Conservation (phyloP, 208 protist species). For the Trypanosoma theileri region DNA sequence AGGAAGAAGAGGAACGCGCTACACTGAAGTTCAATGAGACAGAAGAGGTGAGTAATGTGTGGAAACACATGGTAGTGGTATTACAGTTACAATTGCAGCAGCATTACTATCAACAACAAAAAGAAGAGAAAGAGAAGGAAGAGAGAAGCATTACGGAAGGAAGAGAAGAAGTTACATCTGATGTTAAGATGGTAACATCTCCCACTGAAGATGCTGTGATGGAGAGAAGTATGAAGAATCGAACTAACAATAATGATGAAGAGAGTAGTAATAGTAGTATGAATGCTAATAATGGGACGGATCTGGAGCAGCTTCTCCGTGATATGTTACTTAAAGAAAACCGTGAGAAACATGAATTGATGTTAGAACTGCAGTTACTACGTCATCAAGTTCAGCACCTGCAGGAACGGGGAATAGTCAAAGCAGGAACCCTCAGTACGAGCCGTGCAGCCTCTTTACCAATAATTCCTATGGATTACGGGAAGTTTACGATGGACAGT, state of each 20-base stretch:
- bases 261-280: neutral
- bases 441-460: too few relatives aligned
- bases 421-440: too few relatives aligned
- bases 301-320: conserved; percentile 1
- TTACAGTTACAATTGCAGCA: neutral
- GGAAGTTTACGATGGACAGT: too few relatives aligned
- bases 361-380: conserved; percentile 4
- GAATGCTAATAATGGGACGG: neutral
- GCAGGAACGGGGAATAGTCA: too few relatives aligned
- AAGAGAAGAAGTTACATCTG: neutral
- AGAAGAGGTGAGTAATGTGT: neutral
- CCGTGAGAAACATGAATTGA: conserved; percentile 7
- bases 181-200: neutral
- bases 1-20: neutral
- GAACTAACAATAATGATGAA: neutral
- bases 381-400: neutral
- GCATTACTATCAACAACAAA: neutral
- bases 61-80: neutral
- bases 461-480: too few relatives aligned
- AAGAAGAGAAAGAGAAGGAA: neutral
- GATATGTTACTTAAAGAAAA: conserved; percentile 17
- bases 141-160: neutral
- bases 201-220: too few relatives aligned
- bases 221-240: too few relatives aligned
- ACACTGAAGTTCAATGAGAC: neutral